Percentiles rank a stretch among this genome's conserved stretches.
These are phyloP conservation scores for Oryza punctata DNA, from an alignment of 176 grass and related monocot genomes.

Conservation along the genomic window DNA sequence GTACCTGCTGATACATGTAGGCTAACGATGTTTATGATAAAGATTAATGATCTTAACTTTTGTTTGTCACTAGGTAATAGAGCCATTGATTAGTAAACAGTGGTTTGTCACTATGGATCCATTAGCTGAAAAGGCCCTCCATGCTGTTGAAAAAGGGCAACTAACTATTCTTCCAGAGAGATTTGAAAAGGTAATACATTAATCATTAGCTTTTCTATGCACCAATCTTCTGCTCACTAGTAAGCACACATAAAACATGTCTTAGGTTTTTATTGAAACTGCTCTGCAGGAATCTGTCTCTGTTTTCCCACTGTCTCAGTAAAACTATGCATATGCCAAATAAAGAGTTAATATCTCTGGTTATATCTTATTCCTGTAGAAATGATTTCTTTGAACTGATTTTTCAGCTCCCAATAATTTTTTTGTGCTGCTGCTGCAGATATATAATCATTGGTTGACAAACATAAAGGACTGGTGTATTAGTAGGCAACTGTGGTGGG, in stretches of 20 bases:
- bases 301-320: neutral
- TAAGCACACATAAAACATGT: conserved; percentile 6
- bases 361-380: neutral
- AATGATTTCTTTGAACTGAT: conserved; percentile 15
- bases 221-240: conserved; percentile 16
- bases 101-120: conserved; percentile 99
- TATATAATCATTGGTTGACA: conserved; percentile 99
- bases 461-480: conserved; percentile 99
- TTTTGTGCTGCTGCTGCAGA: conserved; percentile 53
- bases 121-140: conserved; percentile 86
- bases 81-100: conserved; percentile 97
- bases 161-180: conserved; percentile 95
- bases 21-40: conserved; percentile 21
- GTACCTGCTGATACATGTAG: conserved; percentile 29
- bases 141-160: conserved; percentile 79
- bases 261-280: neutral
- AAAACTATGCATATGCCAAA: conserved; percentile 2
- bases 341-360: conserved; percentile 14
- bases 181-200: conserved; percentile 88
- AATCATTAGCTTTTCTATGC: conserved; percentile 14
- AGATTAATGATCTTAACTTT: conserved; percentile 42
- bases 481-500: conserved; percentile 99
- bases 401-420: conserved; percentile 22
- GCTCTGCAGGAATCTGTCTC: neutral
- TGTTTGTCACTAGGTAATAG: conserved; percentile 73